Conservation (phyloP, 176 grass and related monocot species). For the Ampelocalamus luodianensis region DNA sequence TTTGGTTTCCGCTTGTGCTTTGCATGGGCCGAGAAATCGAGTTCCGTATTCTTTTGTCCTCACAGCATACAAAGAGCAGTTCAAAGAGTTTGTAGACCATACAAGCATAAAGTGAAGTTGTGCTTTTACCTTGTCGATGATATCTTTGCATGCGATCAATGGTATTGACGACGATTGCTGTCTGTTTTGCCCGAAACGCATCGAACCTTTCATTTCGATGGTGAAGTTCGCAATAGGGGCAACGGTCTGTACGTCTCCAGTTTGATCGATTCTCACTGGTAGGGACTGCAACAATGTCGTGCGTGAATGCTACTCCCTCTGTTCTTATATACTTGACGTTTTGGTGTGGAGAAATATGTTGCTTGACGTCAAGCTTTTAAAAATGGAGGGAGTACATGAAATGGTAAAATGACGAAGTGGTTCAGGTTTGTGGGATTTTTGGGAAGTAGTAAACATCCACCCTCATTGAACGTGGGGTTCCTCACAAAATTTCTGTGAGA, state of each 20-base stretch:
- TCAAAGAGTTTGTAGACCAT: constrained; percentile 44
- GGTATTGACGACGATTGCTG: not conserved
- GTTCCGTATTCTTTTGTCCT: constrained; percentile 39
- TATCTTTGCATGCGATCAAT: constrained; percentile 1
- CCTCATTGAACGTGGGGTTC: no score
- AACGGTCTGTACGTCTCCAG: not conserved
- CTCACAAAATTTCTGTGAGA: no score
- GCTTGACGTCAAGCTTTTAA: no score
- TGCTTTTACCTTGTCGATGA: constrained; percentile 35
- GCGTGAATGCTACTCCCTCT: not conserved
- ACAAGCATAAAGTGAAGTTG: constrained; percentile 33
- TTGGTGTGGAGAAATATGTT: no score
- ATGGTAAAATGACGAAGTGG: not conserved
- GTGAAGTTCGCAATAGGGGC: not conserved
- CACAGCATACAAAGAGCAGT: constrained; percentile 39
- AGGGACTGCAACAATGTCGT: not conserved
- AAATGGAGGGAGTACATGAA: no score
- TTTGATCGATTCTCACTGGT: not conserved
- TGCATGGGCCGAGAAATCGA: constrained; percentile 85
- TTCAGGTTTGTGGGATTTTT: not conserved
- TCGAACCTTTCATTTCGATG: not conserved
- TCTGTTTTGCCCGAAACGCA: constrained; percentile 6
- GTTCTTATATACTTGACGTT: no score
- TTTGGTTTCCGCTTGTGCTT: constrained; percentile 85
- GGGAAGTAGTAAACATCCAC: not conserved